Base-by-base conservation (phyloP, 2,329 filamentous ascomycete genomes). In the Xylariales sp. region DNA sequence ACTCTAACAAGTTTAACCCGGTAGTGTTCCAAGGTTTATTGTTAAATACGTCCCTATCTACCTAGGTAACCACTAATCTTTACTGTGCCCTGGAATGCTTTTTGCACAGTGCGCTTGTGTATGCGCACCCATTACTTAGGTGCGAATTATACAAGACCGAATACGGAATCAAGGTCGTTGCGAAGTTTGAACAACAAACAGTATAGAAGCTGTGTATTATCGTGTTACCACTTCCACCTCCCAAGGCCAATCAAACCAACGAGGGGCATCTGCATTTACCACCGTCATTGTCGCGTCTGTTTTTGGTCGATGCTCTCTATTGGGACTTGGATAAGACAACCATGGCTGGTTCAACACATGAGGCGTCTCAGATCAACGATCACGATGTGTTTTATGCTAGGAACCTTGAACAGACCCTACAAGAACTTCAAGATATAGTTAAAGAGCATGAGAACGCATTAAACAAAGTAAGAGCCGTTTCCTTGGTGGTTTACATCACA, bases 351-450 rank as follows among this genome's bases (percentile, higher is more conserved):
- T 79, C 80, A 77, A 77, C 78, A 62, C 65, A 57, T 45, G 72
- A 74, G 9, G 62, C 68, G 54, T 74, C 69, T 63, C 69, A 70
- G 18, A 68, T 68, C 43, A 69, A 79, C 52, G 79, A 78, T 48
- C 73, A 77, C 28, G 80, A 82, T 74, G 72, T 75, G 53, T 70
- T 81, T 63, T 84, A 89, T 69, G 80, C 84, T 60, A 76, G 83
- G 49, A 87, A 85, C 74, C 81, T 95, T 52, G 87, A 93, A 65
- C 85, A 87, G 62, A 93, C 92, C 1, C 75, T 94, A 52, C 85
- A 84, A 69, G 89, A 91, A 75, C 86, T 95, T 1, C 88, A 91
- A 76, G 81, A 79, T 16, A 83, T 83, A 73, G 83, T 90, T 36
- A 80, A 81, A 63, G 84, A 89, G 74, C 84, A 87, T 68, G 84